phyloP scores from a whole-genome alignment of 495 filamentous ascomycete genomes.

The Rhypophila decipiens region DNA sequence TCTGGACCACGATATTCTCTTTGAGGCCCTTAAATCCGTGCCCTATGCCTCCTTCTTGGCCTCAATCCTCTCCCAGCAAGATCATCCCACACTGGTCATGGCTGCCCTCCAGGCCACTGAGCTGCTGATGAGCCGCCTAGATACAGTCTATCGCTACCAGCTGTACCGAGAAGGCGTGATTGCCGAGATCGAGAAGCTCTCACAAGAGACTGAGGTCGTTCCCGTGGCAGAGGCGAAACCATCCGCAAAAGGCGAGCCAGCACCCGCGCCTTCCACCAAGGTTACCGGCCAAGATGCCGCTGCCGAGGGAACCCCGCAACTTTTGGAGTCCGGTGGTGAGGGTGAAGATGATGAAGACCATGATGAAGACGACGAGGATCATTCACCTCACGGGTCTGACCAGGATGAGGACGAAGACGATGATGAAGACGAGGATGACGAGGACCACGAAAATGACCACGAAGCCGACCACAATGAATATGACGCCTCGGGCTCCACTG shows the following conservation, averaged over 20 bases:
- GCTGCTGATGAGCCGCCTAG: constrained; percentile 74
- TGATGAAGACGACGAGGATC: constrained; percentile 41
- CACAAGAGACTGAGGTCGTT: constrained; percentile 30
- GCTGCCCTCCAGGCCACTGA: constrained; percentile 84
- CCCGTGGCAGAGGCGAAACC: constrained; percentile 16
- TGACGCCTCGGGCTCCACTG: constrained; percentile 65
- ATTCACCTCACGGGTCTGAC: constrained; percentile 17
- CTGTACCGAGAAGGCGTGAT: constrained; percentile 98
- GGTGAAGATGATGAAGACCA: constrained; percentile 35
- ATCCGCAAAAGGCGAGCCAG: constrained; percentile 2
- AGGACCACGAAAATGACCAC: constrained; percentile 43
- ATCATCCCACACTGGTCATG: constrained; percentile 81
- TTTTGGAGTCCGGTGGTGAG: constrained; percentile 34
- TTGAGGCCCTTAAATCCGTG: constrained; percentile 81
- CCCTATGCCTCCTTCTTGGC: constrained; percentile 97
- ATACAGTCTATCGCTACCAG: constrained; percentile 86
- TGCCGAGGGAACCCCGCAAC: constrained; percentile 4
- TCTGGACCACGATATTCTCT: constrained; percentile 71
- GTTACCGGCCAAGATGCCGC: neutral
- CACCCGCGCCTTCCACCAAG: neutral
- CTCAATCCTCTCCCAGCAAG: constrained; percentile 91
- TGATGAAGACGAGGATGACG: constrained; percentile 46
- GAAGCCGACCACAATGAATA: constrained; percentile 49
- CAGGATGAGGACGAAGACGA: constrained; percentile 37
- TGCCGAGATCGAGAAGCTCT: constrained; percentile 77